Evolutionary conservation across 352 stramenopile genomes (phyloP).

Genomic region (Globisporangium uncinulatum): DNA sequence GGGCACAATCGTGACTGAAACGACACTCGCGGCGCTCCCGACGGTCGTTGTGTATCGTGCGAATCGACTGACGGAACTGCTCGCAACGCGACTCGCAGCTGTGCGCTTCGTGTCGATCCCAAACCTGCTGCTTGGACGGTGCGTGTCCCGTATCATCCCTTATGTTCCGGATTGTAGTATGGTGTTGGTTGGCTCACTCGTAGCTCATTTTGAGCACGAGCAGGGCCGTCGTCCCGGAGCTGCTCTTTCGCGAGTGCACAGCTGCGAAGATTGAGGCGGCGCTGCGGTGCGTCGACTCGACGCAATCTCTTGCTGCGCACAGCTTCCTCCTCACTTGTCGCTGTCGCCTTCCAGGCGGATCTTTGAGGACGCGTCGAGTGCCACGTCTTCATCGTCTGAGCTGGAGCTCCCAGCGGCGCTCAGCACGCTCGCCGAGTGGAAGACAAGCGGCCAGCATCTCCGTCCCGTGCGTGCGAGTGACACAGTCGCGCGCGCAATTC

Average conservation of each 20-base stretch:
- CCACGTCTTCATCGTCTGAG: slow-evolving; percentile 9
- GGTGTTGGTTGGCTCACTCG: neutral
- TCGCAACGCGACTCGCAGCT: slow-evolving; percentile 41
- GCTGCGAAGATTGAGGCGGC: slow-evolving; percentile 27
- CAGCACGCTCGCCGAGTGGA: slow-evolving; percentile 30
- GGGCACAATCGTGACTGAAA: slow-evolving; percentile 68
- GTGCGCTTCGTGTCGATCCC: slow-evolving; percentile 75
- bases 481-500: slow-evolving; percentile 22
- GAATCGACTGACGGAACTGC: slow-evolving; percentile 51
- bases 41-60: slow-evolving; percentile 72
- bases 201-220: neutral
- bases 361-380: neutral
- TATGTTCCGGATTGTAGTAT: no score
- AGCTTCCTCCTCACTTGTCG: neutral
- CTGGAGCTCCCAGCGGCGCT: slow-evolving; percentile 14
- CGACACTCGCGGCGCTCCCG: slow-evolving; percentile 38
- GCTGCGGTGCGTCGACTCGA: slow-evolving; percentile 22
- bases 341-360: slow-evolving; percentile 11
- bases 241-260: slow-evolving; percentile 61
- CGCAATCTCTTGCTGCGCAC: no score
- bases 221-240: slow-evolving; percentile 50
- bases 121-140: slow-evolving; percentile 62
- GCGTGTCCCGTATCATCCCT: neutral
- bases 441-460: neutral
- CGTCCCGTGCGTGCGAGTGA: slow-evolving; percentile 36